Evolutionary conservation across 805 yeast species (phyloP).

Genomic region (Starmerella asiatica): DNA sequence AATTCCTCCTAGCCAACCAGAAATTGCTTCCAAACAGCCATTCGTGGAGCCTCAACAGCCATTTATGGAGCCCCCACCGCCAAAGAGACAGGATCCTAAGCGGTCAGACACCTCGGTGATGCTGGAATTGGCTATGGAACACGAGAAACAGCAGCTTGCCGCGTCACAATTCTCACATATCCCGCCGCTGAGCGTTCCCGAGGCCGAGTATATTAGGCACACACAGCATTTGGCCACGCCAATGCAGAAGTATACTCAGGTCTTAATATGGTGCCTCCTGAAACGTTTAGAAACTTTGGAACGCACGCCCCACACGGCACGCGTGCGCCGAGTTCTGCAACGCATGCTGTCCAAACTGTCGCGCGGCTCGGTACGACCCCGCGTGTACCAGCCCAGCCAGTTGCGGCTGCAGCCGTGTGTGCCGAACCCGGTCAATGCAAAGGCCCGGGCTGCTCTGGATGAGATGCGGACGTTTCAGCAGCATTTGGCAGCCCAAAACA

Average conservation of each 20-base stretch:
- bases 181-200: conserved; percentile 4
- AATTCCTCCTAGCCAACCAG: background rate
- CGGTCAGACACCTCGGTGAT: background rate
- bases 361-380: background rate
- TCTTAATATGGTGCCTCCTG: conserved; percentile 16
- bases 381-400: background rate
- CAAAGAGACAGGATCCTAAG: no score
- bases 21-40: background rate
- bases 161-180: background rate
- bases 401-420: conserved; percentile 6
- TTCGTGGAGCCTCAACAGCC: background rate
- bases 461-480: background rate
- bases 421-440: conserved; percentile 6
- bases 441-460: background rate
- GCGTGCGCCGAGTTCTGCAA: background rate
- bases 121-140: background rate
- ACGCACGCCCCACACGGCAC: background rate
- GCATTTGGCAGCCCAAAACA: background rate
- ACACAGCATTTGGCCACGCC: background rate
- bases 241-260: conserved; percentile 11
- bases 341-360: conserved; percentile 3
- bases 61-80: no score
- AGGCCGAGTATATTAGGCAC: conserved; percentile 1
- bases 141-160: background rate
- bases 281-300: conserved; percentile 7